phyloP scores from a whole-genome alignment of 83 land plant genomes.

The Diphasiastrum complanatum region DNA sequence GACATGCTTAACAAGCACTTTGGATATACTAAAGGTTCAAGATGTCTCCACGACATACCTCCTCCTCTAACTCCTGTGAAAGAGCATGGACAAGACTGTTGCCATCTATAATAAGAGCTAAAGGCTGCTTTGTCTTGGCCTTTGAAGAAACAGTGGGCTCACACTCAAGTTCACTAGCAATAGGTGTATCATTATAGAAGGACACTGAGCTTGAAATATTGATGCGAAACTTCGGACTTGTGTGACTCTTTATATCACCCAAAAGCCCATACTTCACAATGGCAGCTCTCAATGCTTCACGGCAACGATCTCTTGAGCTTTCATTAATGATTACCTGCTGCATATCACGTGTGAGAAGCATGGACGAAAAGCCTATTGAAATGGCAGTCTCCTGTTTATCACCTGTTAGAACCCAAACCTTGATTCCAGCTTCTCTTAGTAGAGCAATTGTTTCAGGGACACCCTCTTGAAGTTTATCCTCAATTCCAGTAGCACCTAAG shows the following conservation, averaged over 20 bases:
- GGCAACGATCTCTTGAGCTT: constrained; percentile 45
- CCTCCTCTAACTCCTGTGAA: constrained; percentile 59
- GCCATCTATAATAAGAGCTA: constrained; percentile 82
- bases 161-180: not conserved
- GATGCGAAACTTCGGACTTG: not conserved
- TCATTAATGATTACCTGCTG: constrained; percentile 69
- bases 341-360: constrained; percentile 63
- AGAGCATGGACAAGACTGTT: constrained; percentile 81
- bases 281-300: constrained; percentile 44
- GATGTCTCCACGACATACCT: constrained; percentile 46
- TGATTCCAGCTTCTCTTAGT: constrained; percentile 70
- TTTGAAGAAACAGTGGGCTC: not conserved
- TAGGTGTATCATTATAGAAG: not conserved
- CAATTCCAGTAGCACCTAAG: constrained; percentile 69
- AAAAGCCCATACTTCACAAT: constrained; percentile 17
- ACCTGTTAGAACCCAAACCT: constrained; percentile 93
- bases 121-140: not conserved
- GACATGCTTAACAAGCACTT: no score
- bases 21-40: not conserved
- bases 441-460: constrained; percentile 88
- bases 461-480: constrained; percentile 77
- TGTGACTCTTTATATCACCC: not conserved
- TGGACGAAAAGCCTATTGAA: constrained; percentile 75
- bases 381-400: constrained; percentile 98
- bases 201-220: not conserved